These are phyloP conservation scores for Nicotiana noctiflora DNA, from an alignment of 257 asterid species.

Conservation along the genomic window DNA sequence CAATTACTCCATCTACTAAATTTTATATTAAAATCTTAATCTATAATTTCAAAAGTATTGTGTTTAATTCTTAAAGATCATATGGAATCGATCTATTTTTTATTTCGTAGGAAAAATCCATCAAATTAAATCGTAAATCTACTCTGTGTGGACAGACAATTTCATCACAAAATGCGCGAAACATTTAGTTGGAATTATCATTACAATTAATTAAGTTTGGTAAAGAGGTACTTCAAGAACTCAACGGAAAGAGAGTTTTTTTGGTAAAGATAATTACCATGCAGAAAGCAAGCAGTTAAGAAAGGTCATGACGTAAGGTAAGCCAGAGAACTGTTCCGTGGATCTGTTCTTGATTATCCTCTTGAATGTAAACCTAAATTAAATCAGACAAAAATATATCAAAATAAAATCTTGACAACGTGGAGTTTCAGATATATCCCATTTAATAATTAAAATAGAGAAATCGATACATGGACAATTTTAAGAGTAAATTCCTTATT, in stretches of 20 bases:
- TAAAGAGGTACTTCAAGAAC: neutral
- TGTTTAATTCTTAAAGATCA: too few species aligned
- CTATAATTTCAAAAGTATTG: too few species aligned
- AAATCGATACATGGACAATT: neutral
- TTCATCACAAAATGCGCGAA: neutral
- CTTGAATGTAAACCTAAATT: constrained; percentile 69
- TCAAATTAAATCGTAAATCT: too few species aligned
- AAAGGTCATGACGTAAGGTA: constrained; percentile 73
- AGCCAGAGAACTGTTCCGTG: constrained; percentile 74
- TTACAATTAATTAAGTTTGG: neutral
- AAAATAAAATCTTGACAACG: neutral
- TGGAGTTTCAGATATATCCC: neutral
- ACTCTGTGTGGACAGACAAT: neutral
- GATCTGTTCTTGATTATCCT: constrained; percentile 51
- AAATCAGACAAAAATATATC: neutral
- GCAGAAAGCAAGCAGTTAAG: constrained; percentile 83
- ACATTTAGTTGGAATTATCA: neutral
- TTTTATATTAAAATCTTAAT: too few species aligned
- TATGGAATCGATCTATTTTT: too few species aligned
- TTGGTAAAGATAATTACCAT: constrained; percentile 34
- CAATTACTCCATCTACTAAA: too few species aligned
- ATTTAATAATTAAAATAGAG: neutral
- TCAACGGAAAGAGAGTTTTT: neutral
- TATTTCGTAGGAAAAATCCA: too few species aligned
- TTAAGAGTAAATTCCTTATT: too few species aligned